These are phyloP conservation scores for Venturia oleaginea DNA, from an alignment of 2,329 filamentous ascomycete species.

Conservation along the genomic window DNA sequence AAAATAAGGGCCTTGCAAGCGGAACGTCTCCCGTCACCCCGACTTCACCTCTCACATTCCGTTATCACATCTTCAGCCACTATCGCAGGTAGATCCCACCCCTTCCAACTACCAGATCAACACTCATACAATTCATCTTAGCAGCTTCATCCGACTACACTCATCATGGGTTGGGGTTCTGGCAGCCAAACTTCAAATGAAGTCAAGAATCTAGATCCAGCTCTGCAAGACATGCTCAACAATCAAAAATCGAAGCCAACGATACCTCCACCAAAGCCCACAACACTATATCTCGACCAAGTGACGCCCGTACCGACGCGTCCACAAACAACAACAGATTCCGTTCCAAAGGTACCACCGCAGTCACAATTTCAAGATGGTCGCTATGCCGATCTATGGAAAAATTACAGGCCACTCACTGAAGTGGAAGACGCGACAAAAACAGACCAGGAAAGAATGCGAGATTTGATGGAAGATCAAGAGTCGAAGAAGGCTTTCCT, in stretches of 20 bases:
- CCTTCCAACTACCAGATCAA: background rate
- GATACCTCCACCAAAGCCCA: conserved; percentile 34
- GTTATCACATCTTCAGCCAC: background rate
- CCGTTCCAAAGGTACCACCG: conserved; percentile 32
- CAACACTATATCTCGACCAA: conserved; percentile 40
- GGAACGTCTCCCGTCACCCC: background rate
- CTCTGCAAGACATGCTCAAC: conserved; percentile 74
- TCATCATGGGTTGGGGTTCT: conserved; percentile 48
- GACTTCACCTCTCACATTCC: background rate
- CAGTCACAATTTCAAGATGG: conserved; percentile 59
- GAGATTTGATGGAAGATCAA: conserved; percentile 71
- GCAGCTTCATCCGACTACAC: background rate
- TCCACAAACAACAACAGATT: conserved; percentile 16
- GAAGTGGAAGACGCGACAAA: conserved; percentile 61
- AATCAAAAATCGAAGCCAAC: conserved; percentile 49
- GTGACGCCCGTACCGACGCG: conserved; percentile 14
- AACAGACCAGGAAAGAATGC: conserved; percentile 70
- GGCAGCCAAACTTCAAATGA: conserved; percentile 46
- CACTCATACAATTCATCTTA: conserved; percentile 11
- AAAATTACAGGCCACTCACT: conserved; percentile 68
- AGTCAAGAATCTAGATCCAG: conserved; percentile 68
- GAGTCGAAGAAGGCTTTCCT: conserved; percentile 74
- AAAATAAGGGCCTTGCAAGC: background rate
- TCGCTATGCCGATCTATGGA: conserved; percentile 83
- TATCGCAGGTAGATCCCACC: background rate